These are phyloP conservation scores for Trametes versicolor DNA, from an alignment of 1,284 basidiomycete genomes.

Conservation along the genomic window DNA sequence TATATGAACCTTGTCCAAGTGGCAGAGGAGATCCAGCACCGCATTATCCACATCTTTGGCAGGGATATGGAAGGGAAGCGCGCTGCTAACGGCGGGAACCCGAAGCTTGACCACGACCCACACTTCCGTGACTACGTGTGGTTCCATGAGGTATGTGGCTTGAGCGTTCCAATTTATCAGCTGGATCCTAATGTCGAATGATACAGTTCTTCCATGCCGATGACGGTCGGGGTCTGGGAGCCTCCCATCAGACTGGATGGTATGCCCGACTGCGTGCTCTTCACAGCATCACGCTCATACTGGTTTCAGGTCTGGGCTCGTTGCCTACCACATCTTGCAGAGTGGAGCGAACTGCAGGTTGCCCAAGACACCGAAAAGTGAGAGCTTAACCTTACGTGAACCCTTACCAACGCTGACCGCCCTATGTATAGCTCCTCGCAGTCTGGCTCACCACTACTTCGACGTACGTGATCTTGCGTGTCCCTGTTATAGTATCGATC, in stretches of 20 bases:
- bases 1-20: slow-evolving; percentile 94
- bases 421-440: slow-evolving; percentile 78
- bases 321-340: slow-evolving; percentile 92
- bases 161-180: neutral
- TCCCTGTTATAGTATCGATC: neutral
- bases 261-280: slow-evolving; percentile 44
- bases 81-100: slow-evolving; percentile 92
- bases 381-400: slow-evolving; percentile 42
- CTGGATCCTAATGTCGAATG: slow-evolving; percentile 2
- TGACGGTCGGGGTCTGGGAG: slow-evolving; percentile 90
- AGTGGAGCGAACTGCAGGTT: slow-evolving; percentile 86
- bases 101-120: slow-evolving; percentile 91
- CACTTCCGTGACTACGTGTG: slow-evolving; percentile 96
- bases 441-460: slow-evolving; percentile 93
- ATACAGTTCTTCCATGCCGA: slow-evolving; percentile 94
- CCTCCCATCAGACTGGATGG: slow-evolving; percentile 98
- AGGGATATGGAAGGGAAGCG: slow-evolving; percentile 87
- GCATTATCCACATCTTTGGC: slow-evolving; percentile 96
- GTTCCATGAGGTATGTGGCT: slow-evolving; percentile 86
- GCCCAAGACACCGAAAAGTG: slow-evolving; percentile 89
- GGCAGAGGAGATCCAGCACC: slow-evolving; percentile 97
- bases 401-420: neutral
- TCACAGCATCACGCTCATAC: slow-evolving; percentile 1
- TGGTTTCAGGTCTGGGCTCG: slow-evolving; percentile 80
- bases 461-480: slow-evolving; percentile 62